Conservation (phyloP, 108 stramenopile genomes). For the Aurantiochytrium sp. region DNA sequence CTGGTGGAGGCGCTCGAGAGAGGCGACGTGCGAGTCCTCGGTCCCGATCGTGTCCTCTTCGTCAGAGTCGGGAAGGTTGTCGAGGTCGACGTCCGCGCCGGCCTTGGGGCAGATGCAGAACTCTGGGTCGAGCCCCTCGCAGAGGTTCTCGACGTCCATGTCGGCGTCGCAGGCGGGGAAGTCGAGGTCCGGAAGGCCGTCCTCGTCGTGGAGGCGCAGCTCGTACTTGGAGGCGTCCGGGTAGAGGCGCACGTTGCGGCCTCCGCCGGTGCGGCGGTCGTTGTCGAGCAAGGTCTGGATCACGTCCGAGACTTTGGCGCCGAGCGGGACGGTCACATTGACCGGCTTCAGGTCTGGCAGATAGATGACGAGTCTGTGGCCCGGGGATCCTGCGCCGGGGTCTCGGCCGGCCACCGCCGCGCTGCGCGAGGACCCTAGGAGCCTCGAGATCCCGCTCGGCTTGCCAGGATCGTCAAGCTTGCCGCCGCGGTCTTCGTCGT, state of each 20-base stretch:
- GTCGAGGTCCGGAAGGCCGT: conserved; percentile 39
- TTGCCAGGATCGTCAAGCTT: not conserved
- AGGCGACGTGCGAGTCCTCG: not conserved
- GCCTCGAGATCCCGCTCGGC: not conserved
- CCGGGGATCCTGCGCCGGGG: not conserved
- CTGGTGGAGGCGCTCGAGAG: not conserved
- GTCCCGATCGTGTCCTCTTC: not conserved
- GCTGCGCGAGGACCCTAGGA: not conserved
- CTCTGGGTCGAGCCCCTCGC: not conserved
- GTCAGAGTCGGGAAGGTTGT: not conserved
- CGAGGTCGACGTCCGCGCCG: not conserved
- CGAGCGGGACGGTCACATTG: not conserved
- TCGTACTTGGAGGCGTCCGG: conserved; percentile 28
- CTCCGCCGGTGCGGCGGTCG: not conserved
- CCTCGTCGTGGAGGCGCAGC: conserved; percentile 40
- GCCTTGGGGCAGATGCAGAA: not conserved
- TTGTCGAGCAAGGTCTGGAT: not conserved
- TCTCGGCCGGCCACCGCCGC: not conserved
- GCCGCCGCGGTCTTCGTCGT: no score
- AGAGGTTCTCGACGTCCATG: not conserved
- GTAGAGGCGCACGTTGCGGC: not conserved
- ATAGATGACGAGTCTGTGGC: not conserved
- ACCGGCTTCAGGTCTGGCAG: not conserved
- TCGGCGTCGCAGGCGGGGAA: conserved; percentile 37
- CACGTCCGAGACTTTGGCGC: not conserved